phyloP scores from a whole-genome alignment of 1,284 basidiomycete species.

The Coniferiporia weirii region DNA sequence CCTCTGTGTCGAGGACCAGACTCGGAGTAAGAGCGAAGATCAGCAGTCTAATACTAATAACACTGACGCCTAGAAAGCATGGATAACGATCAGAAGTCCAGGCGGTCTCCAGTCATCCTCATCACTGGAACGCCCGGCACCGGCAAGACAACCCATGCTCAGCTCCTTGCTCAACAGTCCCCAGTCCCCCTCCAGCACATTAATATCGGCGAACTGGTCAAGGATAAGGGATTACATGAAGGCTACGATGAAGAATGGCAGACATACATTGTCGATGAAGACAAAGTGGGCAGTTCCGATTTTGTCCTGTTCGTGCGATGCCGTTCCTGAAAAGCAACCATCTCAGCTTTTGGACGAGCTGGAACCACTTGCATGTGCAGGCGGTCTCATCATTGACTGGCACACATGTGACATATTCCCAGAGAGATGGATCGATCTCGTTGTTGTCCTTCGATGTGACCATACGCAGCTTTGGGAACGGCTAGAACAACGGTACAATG shows the following conservation, averaged over 20 bases:
- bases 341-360: conserved; percentile 80
- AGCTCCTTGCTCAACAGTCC: conserved; percentile 67
- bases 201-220: conserved; percentile 88
- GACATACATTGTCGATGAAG: conserved; percentile 91
- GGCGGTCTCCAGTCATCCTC: conserved; percentile 72
- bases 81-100: conserved; percentile 3
- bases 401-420: conserved; percentile 95
- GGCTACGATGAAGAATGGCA: conserved; percentile 94
- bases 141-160: conserved; percentile 88
- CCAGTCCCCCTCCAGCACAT: conserved; percentile 71
- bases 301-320: background rate
- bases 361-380: conserved; percentile 61
- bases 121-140: conserved; percentile 90
- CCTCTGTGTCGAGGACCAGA: too few relatives aligned
- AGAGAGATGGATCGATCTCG: conserved; percentile 96
- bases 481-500: conserved; percentile 80
- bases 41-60: background rate
- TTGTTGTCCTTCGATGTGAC: conserved; percentile 88
- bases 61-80: background rate
- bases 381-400: conserved; percentile 94
- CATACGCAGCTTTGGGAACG: conserved; percentile 90
- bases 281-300: conserved; percentile 54
- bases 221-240: conserved; percentile 77
- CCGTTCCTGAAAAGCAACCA: background rate
- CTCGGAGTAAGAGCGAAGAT: background rate